phyloP scores from a whole-genome alignment of 1,284 basidiomycete genomes.

The Microbotryum intermedium region DNA sequence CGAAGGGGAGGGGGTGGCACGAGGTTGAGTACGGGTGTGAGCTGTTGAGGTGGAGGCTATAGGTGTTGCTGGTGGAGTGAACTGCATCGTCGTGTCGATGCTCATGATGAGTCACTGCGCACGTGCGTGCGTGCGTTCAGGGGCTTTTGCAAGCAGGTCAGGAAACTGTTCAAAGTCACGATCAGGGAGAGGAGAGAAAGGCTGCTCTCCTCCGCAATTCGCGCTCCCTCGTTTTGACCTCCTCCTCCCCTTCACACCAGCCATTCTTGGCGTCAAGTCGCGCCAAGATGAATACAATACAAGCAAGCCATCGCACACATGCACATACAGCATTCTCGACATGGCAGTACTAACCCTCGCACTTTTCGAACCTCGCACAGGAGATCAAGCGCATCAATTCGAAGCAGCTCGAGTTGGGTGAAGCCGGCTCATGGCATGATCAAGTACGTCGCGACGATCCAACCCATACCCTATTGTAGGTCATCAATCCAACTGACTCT shows the following conservation, averaged over 20 bases:
- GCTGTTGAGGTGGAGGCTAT: background rate
- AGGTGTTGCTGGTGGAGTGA: background rate
- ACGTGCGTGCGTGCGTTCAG: too few relatives aligned
- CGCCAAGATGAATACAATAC: background rate
- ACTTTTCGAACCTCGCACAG: conserved; percentile 74
- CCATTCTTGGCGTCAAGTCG: background rate
- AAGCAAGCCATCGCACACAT: too few relatives aligned
- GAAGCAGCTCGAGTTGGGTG: conserved; percentile 75
- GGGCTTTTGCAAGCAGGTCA: too few relatives aligned
- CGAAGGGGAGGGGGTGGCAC: too few relatives aligned
- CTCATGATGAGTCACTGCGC: too few relatives aligned
- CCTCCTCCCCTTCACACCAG: background rate
- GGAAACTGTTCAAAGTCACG: too few relatives aligned
- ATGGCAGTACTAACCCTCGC: conserved; percentile 5
- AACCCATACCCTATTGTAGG: background rate
- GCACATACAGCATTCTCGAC: too few relatives aligned
- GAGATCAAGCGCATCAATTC: conserved; percentile 93
- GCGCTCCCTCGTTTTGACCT: too few relatives aligned
- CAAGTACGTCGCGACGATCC: conserved; percentile 4
- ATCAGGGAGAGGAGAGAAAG: too few relatives aligned
- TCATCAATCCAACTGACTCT: background rate
- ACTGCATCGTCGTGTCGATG: background rate
- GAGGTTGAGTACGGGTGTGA: background rate
- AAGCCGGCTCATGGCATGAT: conserved; percentile 82
- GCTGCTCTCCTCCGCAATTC: too few relatives aligned